Conservation (phyloP, 768 basidiomycete species). For the Ramaria sp. region DNA sequence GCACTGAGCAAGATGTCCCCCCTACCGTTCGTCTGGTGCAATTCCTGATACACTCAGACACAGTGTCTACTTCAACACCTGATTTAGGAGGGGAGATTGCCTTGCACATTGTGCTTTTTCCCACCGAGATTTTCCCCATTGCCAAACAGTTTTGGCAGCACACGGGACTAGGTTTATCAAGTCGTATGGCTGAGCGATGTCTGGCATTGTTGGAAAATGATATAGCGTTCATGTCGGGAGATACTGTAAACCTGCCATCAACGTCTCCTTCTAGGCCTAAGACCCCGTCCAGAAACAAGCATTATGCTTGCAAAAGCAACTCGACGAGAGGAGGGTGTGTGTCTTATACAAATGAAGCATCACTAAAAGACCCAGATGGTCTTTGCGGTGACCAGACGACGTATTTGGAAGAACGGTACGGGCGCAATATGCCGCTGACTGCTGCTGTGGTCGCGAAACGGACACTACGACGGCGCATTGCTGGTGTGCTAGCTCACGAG, state of each 20-base stretch:
- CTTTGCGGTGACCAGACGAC: constrained; percentile 51
- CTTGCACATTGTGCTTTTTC: constrained; percentile 32
- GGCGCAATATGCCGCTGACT: constrained; percentile 52
- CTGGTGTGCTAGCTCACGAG: constrained; percentile 29
- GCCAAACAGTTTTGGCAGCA: constrained; percentile 44
- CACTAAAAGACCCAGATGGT: constrained; percentile 25
- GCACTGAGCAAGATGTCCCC: constrained; percentile 15
- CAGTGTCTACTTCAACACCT: not conserved
- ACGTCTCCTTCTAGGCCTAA: constrained; percentile 19
- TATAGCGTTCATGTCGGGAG: not conserved
- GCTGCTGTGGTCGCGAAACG: constrained; percentile 33
- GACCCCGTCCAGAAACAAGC: constrained; percentile 6
- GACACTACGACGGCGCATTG: constrained; percentile 33
- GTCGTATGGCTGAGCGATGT: constrained; percentile 35
- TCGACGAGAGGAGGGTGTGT: not conserved
- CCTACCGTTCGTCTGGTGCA: constrained; percentile 22
- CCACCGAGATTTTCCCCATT: constrained; percentile 19
- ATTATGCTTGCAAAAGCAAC: constrained; percentile 1
- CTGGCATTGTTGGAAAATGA: constrained; percentile 26
- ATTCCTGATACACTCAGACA: constrained; percentile 23
- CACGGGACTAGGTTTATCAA: constrained; percentile 37
- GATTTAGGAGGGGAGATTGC: constrained; percentile 15
- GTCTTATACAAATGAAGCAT: not conserved
- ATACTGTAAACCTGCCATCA: not conserved
- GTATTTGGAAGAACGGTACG: constrained; percentile 93